Evolutionary conservation across 306 rosid genomes (phyloP), one percentile per base, ranked within the genome.

Genomic region (Gillenia trifoliata): DNA sequence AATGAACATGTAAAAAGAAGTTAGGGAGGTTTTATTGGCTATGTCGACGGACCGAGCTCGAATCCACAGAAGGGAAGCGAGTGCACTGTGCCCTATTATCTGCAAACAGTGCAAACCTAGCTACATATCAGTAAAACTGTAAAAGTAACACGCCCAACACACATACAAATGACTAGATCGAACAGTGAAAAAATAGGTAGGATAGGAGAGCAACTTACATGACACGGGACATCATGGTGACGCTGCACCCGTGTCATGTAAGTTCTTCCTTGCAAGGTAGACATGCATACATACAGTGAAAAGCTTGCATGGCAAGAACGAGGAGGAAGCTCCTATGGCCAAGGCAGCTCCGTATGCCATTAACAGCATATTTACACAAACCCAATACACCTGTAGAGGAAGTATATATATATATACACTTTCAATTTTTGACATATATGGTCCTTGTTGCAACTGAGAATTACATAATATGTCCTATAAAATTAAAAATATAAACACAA

Each of bases 1-100:
- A 15, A 76, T 76, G 74, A 76, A 41, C 79, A 76, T 76, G 68
- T 76, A 76, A 68, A 67, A 67, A 13, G 73, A 76, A 29, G 79
- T 76, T 1, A 76, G 60, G 20, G 79, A 76, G 30, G 74, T 47
- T 57, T 67, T 76, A 56, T 61, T 30, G 60, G 74, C 26, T 66
- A 67, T 29, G 20, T 76, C 68, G 7, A 70, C 72, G 20, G 79
- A 67, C 29, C 40, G 74, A 67, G 79, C 74, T 66, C 74, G 79
- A 68, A 67, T 9, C 74, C 59, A 67, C 12, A 56, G 66, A 49
- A 57, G 66, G 56, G 68, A 76, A 8, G 68, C 79, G 11, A 76
- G 74, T 28, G 68, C 79, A 31, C n/a, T 9, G n/a, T 76, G 79
- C 7, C 74, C 67, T 29, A 29, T 11, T n/a, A 67, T 76, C 79